Conservation (phyloP, 179 eudicot genomes). For the Carnegiea gigantea region DNA sequence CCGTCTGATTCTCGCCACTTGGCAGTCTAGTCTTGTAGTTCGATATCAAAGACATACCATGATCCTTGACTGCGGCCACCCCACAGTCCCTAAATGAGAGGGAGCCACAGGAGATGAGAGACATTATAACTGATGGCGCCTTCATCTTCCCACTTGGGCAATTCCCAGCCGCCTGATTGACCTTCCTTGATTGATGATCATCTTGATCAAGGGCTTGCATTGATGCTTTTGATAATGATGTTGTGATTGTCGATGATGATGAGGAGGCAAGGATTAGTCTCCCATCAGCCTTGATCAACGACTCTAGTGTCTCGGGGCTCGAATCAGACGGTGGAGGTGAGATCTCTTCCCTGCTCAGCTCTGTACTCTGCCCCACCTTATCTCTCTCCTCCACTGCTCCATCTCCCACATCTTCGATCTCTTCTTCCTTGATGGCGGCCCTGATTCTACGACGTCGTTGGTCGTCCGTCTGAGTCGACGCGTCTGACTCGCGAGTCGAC, state of each 20-base stretch:
- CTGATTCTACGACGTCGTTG: slow-evolving; percentile 47
- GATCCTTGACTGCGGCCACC: slow-evolving; percentile 40
- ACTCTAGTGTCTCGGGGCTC: slow-evolving; percentile 78
- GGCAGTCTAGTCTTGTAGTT: slow-evolving; percentile 57
- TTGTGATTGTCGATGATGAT: background rate
- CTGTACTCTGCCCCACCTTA: slow-evolving; percentile 35
- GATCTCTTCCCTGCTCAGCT: slow-evolving; percentile 61
- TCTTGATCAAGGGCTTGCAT: slow-evolving; percentile 19
- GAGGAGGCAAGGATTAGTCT: slow-evolving; percentile 18
- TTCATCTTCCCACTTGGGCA: slow-evolving; percentile 50
- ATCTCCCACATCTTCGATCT: slow-evolving; percentile 2
- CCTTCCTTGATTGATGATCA: background rate
- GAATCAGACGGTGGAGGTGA: slow-evolving; percentile 90
- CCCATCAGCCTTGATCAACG: slow-evolving; percentile 73
- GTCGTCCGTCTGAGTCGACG: slow-evolving; percentile 81
- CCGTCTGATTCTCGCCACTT: slow-evolving; percentile 54
- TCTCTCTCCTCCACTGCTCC: slow-evolving; percentile 7
- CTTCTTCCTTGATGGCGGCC: slow-evolving; percentile 8
- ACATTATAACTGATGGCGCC: slow-evolving; percentile 74
- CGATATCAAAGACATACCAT: slow-evolving; percentile 55
- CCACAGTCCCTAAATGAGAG: slow-evolving; percentile 72
- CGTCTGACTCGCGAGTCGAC: slow-evolving; percentile 48
- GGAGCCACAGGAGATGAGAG: slow-evolving; percentile 78
- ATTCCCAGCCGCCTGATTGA: slow-evolving; percentile 37
- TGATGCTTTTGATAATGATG: slow-evolving; percentile 1